Evolutionary conservation across 2,329 filamentous ascomycete genomes (phyloP), one percentile per base, ranked within the genome.

Genomic region (Cladosporium sp.): DNA sequence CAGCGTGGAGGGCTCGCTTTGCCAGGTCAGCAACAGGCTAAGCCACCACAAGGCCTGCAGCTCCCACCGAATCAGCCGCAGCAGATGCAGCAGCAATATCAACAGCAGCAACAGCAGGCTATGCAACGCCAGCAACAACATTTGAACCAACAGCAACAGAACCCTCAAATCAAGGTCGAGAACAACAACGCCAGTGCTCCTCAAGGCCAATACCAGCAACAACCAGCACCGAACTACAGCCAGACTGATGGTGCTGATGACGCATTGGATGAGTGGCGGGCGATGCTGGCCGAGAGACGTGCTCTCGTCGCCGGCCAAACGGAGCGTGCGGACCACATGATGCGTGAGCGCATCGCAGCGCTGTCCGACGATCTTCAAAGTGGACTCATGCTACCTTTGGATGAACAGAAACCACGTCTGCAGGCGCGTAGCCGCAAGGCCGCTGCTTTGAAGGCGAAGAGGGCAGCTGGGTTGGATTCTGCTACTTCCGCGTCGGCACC

Each of bases 371-470:
- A 75, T 56, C 84, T 89, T 74, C 84, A 91, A 64, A 87, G 83
- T 42, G 87, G 87, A 7, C 71, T 91, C 51, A 88, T 91, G 85
- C 67, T 90, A 15, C 84, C 87, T 2, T 74, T 90, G 9, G 75
- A 78, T 57, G 74, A 83, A 22, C 41, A 45, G 29, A 7, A 51
- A 19, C n/a, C 20, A 18, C 42, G 49, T n/a, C 25, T 43, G 25
- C 41, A 51, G n/a, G 41, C 38, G 12, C 49, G 43, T 2, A 39
- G 27, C 8, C 36, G 45, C 16, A 48, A 48, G 27, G 45, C 36
- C n/a, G 36, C 36, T n/a, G 45, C 45, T 9, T 8, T 39, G 27
- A 48, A 48, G 25, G 36, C 36, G 3, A 50, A 50, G 48, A 43
- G 33, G 4, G 39, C 48, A 8, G 22, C 22, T 13, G 33, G 8